phyloP scores from a whole-genome alignment of 2,329 filamentous ascomycete genomes.

The Penicillium digitatum region DNA sequence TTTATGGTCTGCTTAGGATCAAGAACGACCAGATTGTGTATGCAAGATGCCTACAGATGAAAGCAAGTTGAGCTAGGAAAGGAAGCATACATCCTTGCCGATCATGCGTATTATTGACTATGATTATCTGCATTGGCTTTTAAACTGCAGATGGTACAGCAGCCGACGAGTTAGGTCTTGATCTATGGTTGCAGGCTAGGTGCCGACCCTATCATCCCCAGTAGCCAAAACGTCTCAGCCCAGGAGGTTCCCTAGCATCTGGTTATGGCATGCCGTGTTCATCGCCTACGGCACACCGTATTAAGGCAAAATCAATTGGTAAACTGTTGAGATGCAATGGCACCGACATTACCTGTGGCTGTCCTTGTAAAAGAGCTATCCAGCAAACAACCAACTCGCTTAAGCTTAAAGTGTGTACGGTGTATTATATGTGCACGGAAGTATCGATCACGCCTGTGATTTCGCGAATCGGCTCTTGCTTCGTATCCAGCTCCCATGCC shows the following conservation, averaged over 20 bases:
- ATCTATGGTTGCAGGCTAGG: neutral
- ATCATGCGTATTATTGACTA: constrained; percentile 4
- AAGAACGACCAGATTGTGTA: neutral
- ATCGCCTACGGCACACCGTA: neutral
- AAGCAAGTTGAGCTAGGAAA: neutral
- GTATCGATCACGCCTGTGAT: constrained; percentile 21
- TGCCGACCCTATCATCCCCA: neutral
- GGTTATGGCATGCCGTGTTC: neutral
- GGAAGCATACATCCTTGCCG: constrained; percentile 1
- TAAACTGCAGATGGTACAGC: constrained; percentile 14
- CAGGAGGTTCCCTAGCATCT: neutral
- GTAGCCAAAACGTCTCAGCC: neutral
- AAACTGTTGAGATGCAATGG: constrained; percentile 5
- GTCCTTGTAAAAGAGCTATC: neutral
- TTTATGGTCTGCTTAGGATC: neutral
- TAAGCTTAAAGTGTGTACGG: neutral
- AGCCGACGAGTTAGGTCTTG: constrained; percentile 6
- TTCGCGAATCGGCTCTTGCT: constrained; percentile 41
- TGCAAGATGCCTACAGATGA: neutral
- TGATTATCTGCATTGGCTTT: constrained; percentile 14
- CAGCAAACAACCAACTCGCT: neutral
- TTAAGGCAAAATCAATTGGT: neutral
- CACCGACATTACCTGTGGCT: constrained; percentile 5
- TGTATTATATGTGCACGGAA: constrained; percentile 6
- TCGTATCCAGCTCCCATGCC: constrained; percentile 41